Base-by-base conservation (phyloP, 148 eudicot genomes). In the Simmondsia chinensis region DNA sequence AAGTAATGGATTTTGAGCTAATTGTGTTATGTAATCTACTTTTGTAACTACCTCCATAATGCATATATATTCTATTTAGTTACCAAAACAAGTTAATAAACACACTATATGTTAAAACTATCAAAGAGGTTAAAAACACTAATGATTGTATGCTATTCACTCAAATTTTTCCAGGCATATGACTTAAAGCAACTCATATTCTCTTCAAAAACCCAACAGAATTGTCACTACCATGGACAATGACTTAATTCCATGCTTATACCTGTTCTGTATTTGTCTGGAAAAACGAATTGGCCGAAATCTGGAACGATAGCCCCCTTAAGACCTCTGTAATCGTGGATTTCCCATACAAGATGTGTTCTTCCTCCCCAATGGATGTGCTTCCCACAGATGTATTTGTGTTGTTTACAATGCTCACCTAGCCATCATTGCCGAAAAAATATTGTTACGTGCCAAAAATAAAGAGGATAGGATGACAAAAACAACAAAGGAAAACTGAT, bases 251-350 rank as follows among this genome's bases (percentile, higher is more conserved):
- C 33, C 32, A 31, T 16, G 28, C 14, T 48, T 57, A 34, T 60
- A 86, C 99, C 94, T 86, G 99, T 11, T 52, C 77, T 16, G 96
- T 48, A 69, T 93, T 93, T 40, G 99, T 93, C 79, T 86, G 99
- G 61, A 93, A 93, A 71, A 93, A 86, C 48, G 99, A 93, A 64
- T 93, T 93, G n/a, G 99, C 99, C 11, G 99, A 93, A 46, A 93
- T 86, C 63, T 82, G 89, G 64, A 93, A 93, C 2, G 71, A 73
- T 34, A 82, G 66, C 43, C 99, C 99, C 59, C 99, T 75, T 46
- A 86, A 57, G 21, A 57, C 66, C 72, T 93, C 99, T 42, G 82
- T 75, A 48, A 93, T 93, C 36, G 74, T 70, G 38, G 89, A 43
- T 65, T 82, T 86, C 28, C 99, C 99, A 50, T 77, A 75, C 36